A percentile compares a stretch with the other conserved stretches of the same genome.
These are phyloP conservation scores for Phascolomyces articulosus DNA, from an alignment of 371 early-diverging fungal species.

Conservation along the genomic window DNA sequence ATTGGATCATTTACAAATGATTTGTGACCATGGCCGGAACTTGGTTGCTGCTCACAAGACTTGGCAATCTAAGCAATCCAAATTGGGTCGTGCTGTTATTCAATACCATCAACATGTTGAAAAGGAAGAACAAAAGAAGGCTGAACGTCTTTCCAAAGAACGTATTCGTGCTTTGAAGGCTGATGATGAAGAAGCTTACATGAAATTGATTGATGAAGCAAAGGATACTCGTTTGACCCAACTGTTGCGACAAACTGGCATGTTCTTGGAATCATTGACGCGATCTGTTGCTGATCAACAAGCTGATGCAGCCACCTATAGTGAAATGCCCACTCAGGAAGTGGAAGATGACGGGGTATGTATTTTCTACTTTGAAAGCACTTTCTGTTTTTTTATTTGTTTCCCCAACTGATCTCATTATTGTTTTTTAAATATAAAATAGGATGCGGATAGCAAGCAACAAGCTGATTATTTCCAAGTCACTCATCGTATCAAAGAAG, in stretches of 20 bases:
- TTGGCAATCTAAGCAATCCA: slow-evolving; percentile 64
- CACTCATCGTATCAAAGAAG: slow-evolving; percentile 87
- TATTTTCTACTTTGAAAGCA: not conserved
- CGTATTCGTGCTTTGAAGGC: slow-evolving; percentile 93
- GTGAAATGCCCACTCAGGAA: not conserved
- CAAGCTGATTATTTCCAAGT: slow-evolving; percentile 81
- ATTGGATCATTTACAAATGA: slow-evolving; percentile 73
- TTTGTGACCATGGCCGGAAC: slow-evolving; percentile 80
- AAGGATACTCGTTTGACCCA: slow-evolving; percentile 97
- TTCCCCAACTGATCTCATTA: not conserved
- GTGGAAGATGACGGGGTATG: slow-evolving; percentile 5
- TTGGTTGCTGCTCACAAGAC: slow-evolving; percentile 65
- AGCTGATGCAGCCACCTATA: slow-evolving; percentile 58
- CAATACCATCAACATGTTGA: slow-evolving; percentile 82
- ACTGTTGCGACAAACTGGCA: slow-evolving; percentile 87
- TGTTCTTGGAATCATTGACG: slow-evolving; percentile 81
- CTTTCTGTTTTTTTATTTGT: not conserved
- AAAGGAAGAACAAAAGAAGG: slow-evolving; percentile 89
- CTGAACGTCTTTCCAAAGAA: slow-evolving; percentile 86
- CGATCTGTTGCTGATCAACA: slow-evolving; percentile 81
- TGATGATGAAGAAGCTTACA: slow-evolving; percentile 96
- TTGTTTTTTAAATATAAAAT: not conserved
- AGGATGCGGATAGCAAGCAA: slow-evolving; percentile 36
- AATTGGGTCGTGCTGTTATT: slow-evolving; percentile 82
- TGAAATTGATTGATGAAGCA: slow-evolving; percentile 91